A percentile compares a stretch with the other conserved stretches of the same genome.
Conservation (phyloP, 2,329 filamentous ascomycete species). For the Claviceps sorghi region DNA sequence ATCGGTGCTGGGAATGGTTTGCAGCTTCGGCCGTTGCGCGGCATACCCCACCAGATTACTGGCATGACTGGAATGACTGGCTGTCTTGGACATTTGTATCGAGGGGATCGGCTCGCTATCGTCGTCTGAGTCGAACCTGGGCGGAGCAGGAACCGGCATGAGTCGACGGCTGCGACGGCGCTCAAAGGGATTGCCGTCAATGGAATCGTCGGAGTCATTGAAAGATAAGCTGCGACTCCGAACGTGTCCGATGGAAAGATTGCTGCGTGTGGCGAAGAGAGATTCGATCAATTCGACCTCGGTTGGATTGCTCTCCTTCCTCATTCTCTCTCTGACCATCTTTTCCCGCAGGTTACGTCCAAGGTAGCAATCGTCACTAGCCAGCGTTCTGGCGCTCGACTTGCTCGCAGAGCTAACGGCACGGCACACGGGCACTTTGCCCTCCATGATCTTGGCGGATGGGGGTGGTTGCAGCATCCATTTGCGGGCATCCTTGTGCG, state of each 20-base stretch:
- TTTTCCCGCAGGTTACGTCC: slow-evolving; percentile 30
- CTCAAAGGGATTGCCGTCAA: slow-evolving; percentile 15
- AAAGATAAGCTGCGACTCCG: slow-evolving; percentile 25
- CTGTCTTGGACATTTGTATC: slow-evolving; percentile 12
- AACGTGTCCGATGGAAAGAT: slow-evolving; percentile 17
- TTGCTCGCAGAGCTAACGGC: slow-evolving; percentile 44
- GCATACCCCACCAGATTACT: slow-evolving; percentile 17
- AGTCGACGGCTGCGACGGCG: slow-evolving; percentile 14
- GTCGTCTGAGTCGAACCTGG: slow-evolving; percentile 20
- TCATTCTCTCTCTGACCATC: slow-evolving; percentile 31
- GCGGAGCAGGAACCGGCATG: slow-evolving; percentile 16
- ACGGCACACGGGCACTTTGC: slow-evolving; percentile 57
- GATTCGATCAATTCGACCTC: slow-evolving; percentile 31
- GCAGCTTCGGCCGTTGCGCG: slow-evolving; percentile 28
- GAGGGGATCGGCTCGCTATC: slow-evolving; percentile 17
- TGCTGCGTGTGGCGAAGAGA: slow-evolving; percentile 21
- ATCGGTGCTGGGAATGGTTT: slow-evolving; percentile 32
- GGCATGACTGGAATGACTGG: slow-evolving; percentile 15
- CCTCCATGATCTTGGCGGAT: slow-evolving; percentile 80
- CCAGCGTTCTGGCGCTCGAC: slow-evolving; percentile 29
- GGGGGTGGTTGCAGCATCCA: slow-evolving; percentile 94
- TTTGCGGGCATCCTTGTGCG: slow-evolving; percentile 52
- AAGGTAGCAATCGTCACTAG: slow-evolving; percentile 27
- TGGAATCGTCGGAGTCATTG: slow-evolving; percentile 21
- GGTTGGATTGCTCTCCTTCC: slow-evolving; percentile 25